Percentiles rank a stretch among this genome's conserved stretches.
phyloP scores from a whole-genome alignment of 805 yeast genomes.

The Starmerella scarabaei region DNA sequence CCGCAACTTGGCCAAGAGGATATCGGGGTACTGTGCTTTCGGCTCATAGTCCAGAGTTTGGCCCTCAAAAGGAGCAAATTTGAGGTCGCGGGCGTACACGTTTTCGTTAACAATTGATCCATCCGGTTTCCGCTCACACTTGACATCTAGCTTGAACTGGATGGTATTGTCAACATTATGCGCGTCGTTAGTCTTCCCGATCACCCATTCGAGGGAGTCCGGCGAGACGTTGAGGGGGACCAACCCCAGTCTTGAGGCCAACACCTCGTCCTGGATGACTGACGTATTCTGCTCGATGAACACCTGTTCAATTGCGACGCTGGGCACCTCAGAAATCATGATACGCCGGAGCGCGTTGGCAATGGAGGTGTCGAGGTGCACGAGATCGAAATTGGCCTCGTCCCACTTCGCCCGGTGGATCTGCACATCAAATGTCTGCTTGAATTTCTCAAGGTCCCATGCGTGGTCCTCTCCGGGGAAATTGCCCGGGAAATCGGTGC shows the following conservation, averaged over 20 bases:
- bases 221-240: conserved; percentile 87
- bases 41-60: conserved; percentile 62
- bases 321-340: conserved; percentile 93
- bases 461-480: conserved; percentile 48
- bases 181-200: conserved; percentile 3
- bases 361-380: conserved; percentile 78
- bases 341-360: conserved; percentile 95
- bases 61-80: conserved; percentile 82
- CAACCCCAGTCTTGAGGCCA: conserved; percentile 89
- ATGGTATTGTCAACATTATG: conserved; percentile 83
- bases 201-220: conserved; percentile 69
- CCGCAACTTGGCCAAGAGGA: conserved; percentile 78
- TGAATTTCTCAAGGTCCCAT: conserved; percentile 78
- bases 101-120: conserved; percentile 70
- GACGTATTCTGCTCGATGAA: conserved; percentile 89
- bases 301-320: conserved; percentile 88
- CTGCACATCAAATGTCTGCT: conserved; percentile 50
- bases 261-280: conserved; percentile 92
- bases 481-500: conserved; percentile 90
- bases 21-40: conserved; percentile 61
- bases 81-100: conserved; percentile 80
- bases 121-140: conserved; percentile 80
- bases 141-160: conserved; percentile 65
- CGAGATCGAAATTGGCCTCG: conserved; percentile 71
- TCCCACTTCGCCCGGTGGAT: conserved; percentile 46